These are phyloP conservation scores for Rhizopus arrhizus DNA, from an alignment of 371 early-diverging fungal genomes.

Conservation along the genomic window DNA sequence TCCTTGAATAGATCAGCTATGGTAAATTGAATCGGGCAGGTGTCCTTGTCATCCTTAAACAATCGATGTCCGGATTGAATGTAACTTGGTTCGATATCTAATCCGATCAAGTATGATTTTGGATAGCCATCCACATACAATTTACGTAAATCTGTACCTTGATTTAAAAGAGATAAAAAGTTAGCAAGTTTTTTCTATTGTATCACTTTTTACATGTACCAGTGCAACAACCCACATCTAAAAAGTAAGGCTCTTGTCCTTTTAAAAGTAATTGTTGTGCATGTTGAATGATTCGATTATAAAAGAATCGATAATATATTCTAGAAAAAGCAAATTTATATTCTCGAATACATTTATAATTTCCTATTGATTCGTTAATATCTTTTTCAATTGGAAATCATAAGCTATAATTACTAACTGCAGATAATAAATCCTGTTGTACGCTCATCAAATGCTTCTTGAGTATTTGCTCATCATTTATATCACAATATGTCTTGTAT, in stretches of 20 bases:
- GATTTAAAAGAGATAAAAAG: background rate
- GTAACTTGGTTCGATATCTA: constrained; percentile 33
- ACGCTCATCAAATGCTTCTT: background rate
- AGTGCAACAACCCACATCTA: constrained; percentile 54
- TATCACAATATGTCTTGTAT: constrained; percentile 1
- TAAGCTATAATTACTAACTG: background rate
- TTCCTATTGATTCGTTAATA: background rate
- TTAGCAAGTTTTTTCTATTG: background rate
- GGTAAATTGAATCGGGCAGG: constrained; percentile 33
- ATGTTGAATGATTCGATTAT: constrained; percentile 27
- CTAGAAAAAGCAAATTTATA: constrained; percentile 44
- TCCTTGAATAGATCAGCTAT: constrained; percentile 29
- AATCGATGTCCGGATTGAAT: constrained; percentile 43
- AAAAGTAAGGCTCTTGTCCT: constrained; percentile 25
- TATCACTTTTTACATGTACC: constrained; percentile 27
- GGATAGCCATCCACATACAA: constrained; percentile 48
- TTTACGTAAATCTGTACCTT: constrained; percentile 50
- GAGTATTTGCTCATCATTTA: background rate
- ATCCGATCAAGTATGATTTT: constrained; percentile 31
- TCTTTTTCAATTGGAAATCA: background rate
- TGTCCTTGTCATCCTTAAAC: constrained; percentile 29
- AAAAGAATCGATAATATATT: constrained; percentile 42
- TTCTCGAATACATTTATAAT: constrained; percentile 42
- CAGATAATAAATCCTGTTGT: background rate
- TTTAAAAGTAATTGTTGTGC: constrained; percentile 16